A percentile compares a stretch with the other conserved stretches of the same genome.
These are phyloP conservation scores for Vicia faba DNA, from an alignment of 306 rosid species.

Conservation along the genomic window DNA sequence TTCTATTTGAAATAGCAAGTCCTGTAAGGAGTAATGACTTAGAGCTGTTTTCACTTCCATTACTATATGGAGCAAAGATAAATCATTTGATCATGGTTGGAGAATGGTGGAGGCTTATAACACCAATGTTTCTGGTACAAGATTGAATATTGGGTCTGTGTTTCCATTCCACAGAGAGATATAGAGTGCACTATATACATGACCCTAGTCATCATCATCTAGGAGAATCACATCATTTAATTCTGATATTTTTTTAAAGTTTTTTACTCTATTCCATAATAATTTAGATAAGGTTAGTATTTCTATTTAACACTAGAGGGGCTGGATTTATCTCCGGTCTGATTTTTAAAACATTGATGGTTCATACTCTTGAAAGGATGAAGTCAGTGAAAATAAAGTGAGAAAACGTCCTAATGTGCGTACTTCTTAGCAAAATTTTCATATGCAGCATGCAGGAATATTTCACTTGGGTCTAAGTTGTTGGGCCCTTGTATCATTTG, in stretches of 20 bases:
- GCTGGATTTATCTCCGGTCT: not conserved
- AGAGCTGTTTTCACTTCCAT: constrained; percentile 71
- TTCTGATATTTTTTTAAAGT: too few species aligned
- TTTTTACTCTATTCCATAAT: too few species aligned
- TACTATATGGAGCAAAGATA: constrained; percentile 86
- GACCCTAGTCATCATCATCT: constrained; percentile 20
- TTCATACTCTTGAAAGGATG: constrained; percentile 1
- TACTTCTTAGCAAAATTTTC: constrained; percentile 19
- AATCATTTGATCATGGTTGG: constrained; percentile 78
- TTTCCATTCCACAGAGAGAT: constrained; percentile 55
- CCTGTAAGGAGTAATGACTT: constrained; percentile 68
- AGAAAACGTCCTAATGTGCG: not conserved
- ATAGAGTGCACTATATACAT: constrained; percentile 31
- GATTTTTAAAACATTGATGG: not conserved
- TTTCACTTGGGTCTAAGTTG: constrained; percentile 70
- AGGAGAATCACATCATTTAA: not conserved
- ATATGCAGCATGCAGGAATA: constrained; percentile 77
- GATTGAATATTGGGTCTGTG: constrained; percentile 75
- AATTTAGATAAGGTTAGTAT: too few species aligned
- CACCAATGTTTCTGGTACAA: constrained; percentile 99
- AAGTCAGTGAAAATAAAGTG: not conserved
- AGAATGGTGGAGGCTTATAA: constrained; percentile 99
- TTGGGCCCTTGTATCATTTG: constrained; percentile 70
- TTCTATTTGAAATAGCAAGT: constrained; percentile 91
- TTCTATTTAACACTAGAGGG: too few species aligned